A percentile compares a stretch with the other conserved stretches of the same genome.
These are phyloP conservation scores for Serendipita sp. DNA, from an alignment of 768 basidiomycete species.

Conservation along the genomic window DNA sequence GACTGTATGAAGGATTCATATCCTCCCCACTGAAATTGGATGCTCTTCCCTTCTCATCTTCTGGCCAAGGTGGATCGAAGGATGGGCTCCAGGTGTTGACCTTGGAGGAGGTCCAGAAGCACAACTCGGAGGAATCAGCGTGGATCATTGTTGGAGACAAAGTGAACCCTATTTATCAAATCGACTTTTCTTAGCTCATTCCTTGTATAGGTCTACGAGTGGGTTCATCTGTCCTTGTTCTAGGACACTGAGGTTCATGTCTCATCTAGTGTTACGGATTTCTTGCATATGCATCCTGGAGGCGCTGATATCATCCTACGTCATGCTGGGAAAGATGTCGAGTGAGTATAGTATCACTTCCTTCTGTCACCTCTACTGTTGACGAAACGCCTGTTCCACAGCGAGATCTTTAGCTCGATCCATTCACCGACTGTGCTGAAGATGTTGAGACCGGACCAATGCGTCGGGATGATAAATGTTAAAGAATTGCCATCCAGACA, in stretches of 20 bases:
- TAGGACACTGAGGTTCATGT: background rate
- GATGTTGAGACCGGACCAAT: constrained; percentile 50
- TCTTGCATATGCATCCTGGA: constrained; percentile 54
- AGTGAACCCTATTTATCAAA: background rate
- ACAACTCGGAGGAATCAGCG: constrained; percentile 38
- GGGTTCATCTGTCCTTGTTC: background rate
- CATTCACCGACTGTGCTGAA: constrained; percentile 73
- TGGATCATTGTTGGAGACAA: constrained; percentile 52
- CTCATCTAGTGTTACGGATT: constrained; percentile 6
- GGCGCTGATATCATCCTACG: constrained; percentile 63
- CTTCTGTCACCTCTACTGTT: background rate
- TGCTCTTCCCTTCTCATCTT: too few species aligned
- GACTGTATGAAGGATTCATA: too few species aligned
- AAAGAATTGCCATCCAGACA: constrained; percentile 22
- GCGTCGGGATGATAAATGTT: constrained; percentile 48
- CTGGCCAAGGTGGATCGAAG: background rate
- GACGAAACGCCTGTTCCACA: constrained; percentile 15
- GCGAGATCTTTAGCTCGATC: constrained; percentile 57
- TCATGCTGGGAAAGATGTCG: constrained; percentile 53
- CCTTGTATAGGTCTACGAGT: background rate
- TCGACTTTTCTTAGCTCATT: background rate
- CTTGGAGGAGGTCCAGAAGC: constrained; percentile 22
- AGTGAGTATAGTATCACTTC: constrained; percentile 11
- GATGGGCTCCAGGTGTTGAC: background rate
- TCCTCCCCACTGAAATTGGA: too few species aligned